A percentile compares a stretch with the other conserved stretches of the same genome.
Evolutionary conservation across 352 stramenopile species (phyloP).

Genomic region (Phytophthora citricola): DNA sequence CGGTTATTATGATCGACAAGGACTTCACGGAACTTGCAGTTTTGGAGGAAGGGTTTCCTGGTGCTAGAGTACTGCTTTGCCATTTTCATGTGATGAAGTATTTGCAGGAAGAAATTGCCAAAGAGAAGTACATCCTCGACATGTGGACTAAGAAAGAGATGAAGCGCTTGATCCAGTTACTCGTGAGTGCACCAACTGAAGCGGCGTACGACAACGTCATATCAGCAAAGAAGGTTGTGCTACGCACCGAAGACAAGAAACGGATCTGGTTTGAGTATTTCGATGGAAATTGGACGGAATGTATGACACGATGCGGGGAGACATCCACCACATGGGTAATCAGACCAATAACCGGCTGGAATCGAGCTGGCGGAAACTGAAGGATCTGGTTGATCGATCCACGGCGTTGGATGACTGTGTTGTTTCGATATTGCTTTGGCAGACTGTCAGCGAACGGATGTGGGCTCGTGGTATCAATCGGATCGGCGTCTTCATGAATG

Average conservation of each 20-base stretch:
- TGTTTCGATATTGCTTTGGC: slow-evolving; percentile 5
- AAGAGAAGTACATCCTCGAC: slow-evolving; percentile 3
- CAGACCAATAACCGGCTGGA: slow-evolving; percentile 13
- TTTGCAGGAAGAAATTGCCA: slow-evolving; percentile 6
- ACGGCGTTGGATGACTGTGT: slow-evolving; percentile 18
- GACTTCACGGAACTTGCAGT: slow-evolving; percentile 15
- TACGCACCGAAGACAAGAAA: not conserved
- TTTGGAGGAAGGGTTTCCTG: slow-evolving; percentile 6
- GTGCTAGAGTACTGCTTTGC: slow-evolving; percentile 10
- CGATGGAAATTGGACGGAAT: slow-evolving; percentile 6
- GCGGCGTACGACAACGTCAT: slow-evolving; percentile 2
- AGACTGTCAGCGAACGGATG: slow-evolving; percentile 2
- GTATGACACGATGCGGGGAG: slow-evolving; percentile 8
- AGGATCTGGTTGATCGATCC: not conserved
- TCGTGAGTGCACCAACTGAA: slow-evolving; percentile 11
- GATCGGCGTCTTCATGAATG: slow-evolving; percentile 6
- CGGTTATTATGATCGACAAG: no score
- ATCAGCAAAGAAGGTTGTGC: slow-evolving; percentile 3
- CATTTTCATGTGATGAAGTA: slow-evolving; percentile 23
- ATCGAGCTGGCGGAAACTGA: slow-evolving; percentile 11
- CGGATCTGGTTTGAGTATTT: slow-evolving; percentile 8
- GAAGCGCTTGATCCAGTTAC: slow-evolving; percentile 5
- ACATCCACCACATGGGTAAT: no score
- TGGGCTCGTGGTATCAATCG: not conserved
- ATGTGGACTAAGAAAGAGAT: slow-evolving; percentile 7